A percentile compares a stretch with the other conserved stretches of the same genome.
Evolutionary conservation across 1,139 yeast species (phyloP).

Genomic region (Yarrowia galli): DNA sequence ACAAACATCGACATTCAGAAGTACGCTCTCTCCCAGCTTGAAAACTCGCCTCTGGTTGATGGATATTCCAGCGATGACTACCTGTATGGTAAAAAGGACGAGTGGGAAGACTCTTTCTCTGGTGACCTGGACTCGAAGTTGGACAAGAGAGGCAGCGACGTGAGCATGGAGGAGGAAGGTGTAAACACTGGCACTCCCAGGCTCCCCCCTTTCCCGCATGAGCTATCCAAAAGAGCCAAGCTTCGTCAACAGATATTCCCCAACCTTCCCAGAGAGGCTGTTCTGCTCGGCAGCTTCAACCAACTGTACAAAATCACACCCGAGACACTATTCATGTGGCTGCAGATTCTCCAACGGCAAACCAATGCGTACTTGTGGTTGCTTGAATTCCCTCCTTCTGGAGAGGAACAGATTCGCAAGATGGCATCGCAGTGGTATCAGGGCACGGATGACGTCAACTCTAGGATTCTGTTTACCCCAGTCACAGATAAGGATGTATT

Average conservation of each 20-base stretch:
- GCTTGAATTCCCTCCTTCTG: constrained; percentile 50
- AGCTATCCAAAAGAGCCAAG: constrained; percentile 42
- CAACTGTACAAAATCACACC: constrained; percentile 52
- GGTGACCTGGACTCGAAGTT: background rate
- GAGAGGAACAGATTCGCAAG: constrained; percentile 45
- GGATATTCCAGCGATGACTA: constrained; percentile 22
- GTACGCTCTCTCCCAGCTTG: constrained; percentile 13
- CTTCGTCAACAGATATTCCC: constrained; percentile 48
- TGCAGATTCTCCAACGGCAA: constrained; percentile 46
- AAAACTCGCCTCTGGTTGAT: constrained; percentile 12
- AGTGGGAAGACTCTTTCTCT: background rate
- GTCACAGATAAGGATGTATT: constrained; percentile 51
- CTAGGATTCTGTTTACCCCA: constrained; percentile 49
- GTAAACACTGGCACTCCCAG: background rate
- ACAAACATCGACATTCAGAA: background rate
- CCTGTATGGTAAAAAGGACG: constrained; percentile 11
- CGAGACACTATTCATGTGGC: constrained; percentile 48
- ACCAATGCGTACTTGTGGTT: constrained; percentile 51
- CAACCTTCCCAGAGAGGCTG: constrained; percentile 45
- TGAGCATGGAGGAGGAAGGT: background rate
- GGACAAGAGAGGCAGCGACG: constrained; percentile 24
- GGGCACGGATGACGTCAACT: constrained; percentile 43
- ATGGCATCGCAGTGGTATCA: constrained; percentile 49
- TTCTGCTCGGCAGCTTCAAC: constrained; percentile 50
- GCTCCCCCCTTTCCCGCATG: constrained; percentile 45